phyloP scores from a whole-genome alignment of 805 yeast species.

The Wickerhamomyces rabaulensis region DNA sequence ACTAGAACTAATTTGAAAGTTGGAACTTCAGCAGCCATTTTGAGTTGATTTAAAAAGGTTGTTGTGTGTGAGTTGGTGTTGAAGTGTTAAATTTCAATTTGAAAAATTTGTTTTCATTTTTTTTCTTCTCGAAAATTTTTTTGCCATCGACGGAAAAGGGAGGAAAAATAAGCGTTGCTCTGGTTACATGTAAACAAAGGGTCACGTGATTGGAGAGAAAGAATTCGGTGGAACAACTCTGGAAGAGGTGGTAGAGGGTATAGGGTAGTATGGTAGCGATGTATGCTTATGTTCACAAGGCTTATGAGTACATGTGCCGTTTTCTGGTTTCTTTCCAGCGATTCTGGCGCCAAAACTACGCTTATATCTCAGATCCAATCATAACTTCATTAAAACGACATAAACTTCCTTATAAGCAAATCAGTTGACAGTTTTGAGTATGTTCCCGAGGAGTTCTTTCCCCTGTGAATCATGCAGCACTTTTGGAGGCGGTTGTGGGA shows the following conservation, averaged over 20 bases:
- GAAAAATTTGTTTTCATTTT: background rate
- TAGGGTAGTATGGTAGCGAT: too few species aligned
- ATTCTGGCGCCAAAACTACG: conserved; percentile 3
- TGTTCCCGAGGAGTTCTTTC: background rate
- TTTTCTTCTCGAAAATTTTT: background rate
- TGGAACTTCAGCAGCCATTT: conserved; percentile 78
- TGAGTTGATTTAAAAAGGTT: background rate
- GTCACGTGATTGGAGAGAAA: conserved; percentile 6
- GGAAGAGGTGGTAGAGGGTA: too few species aligned
- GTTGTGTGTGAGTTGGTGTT: background rate
- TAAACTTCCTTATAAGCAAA: background rate
- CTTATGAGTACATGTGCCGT: too few species aligned
- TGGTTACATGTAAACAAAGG: background rate
- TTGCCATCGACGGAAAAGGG: conserved; percentile 12
- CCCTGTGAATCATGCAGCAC: conserved; percentile 12
- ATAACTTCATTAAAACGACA: background rate
- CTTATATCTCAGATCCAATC: background rate
- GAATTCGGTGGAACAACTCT: too few species aligned
- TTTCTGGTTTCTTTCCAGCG: too few species aligned
- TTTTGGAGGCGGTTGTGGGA: conserved; percentile 24
- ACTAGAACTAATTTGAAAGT: conserved; percentile 97
- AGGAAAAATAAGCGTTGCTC: background rate
- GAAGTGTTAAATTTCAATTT: conserved; percentile 1
- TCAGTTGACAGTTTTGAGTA: conserved; percentile 1
- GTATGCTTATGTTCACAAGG: too few species aligned